Base-by-base conservation (phyloP, 129 eudicot species). In the Chrysanthemum seticuspe region DNA sequence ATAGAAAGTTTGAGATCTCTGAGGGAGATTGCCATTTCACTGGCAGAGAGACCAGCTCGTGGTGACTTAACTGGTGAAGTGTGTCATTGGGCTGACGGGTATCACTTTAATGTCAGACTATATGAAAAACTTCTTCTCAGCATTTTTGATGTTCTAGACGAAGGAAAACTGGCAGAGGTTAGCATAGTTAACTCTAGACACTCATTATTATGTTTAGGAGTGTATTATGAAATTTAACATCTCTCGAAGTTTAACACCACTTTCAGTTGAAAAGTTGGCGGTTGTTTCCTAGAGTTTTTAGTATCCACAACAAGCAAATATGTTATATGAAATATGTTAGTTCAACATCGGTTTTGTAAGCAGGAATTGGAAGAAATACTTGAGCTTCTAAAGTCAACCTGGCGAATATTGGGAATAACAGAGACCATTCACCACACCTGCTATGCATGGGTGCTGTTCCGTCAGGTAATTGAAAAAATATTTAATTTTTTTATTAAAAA, bases 31-130 rank as follows among this genome's bases (percentile, higher is more conserved):
- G 91, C 95, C 13, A 72, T 85, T 76, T 87, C 96, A 64, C 96
- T 95, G 79, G 99, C 99, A 73, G 99, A 95, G 82, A 91, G 99
- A 78, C 94, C 99, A 60, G 97, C 93, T 72, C 88, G 99, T 62
- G 99, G 99, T 87, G 99, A 95, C 81, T 78, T 95, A 86, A 95
- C 99, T 40, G 99, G 99, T 80, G 97, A 95, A 95, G 85, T 95
- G 36, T 88, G 99, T 81, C 99, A 95, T 70, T 95, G 97, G 97
- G 99, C 97, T 62, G 99, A 95, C 73, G 99, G 99, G 69, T 95
- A 95, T 84, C 97, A 87, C 81, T 85, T 95, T 16, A 95, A 95
- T 74, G 97, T 95, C 85, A 88, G 87, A 78, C 68, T 95, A 18
- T 95, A 95, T 68, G 99, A 91, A 83, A 91, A 91, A 68, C 85